These are phyloP conservation scores for Metschnikowia matae DNA, from an alignment of 805 yeast genomes.

Conservation along the genomic window DNA sequence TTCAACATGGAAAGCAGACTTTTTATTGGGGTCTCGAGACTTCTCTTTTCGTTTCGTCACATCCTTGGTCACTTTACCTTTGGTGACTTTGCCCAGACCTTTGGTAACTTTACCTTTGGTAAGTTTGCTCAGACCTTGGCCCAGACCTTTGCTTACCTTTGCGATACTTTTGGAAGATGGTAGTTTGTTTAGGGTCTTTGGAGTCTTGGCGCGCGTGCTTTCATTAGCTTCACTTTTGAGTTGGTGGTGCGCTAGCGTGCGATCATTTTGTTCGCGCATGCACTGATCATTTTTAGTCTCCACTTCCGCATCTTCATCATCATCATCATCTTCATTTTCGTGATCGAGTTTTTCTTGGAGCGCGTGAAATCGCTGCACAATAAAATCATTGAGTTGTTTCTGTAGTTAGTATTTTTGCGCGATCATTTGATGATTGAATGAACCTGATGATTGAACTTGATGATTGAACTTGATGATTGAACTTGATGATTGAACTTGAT, in stretches of 20 bases:
- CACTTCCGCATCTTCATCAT: constrained; percentile 7
- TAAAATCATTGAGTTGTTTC: constrained; percentile 56
- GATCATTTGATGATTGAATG: too few relatives aligned
- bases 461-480: too few relatives aligned
- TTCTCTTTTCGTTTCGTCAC: not conserved
- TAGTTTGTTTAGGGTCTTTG: not conserved
- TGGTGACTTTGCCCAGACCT: too few relatives aligned
- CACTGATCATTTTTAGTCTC: not conserved
- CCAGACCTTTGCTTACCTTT: too few relatives aligned
- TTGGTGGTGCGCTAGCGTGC: constrained; percentile 46
- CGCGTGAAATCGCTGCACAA: constrained; percentile 53
- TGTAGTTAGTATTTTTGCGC: constrained; percentile 25
- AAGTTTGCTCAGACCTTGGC: too few relatives aligned
- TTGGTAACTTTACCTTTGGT: too few relatives aligned
- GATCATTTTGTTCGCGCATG: constrained; percentile 41
- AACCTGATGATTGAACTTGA: too few relatives aligned
- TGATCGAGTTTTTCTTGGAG: constrained; percentile 33
- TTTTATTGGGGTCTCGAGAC: constrained; percentile 7
- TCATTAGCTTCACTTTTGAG: constrained; percentile 30
- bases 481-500: too few relatives aligned
- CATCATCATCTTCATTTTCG: constrained; percentile 13
- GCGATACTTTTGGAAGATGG: not conserved
- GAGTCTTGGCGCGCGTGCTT: too few relatives aligned
- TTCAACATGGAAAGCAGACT: constrained; percentile 41
- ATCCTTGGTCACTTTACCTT: too few relatives aligned